Conservation (phyloP, 1,139 yeast species). For the Petasospora rhodanensis region DNA sequence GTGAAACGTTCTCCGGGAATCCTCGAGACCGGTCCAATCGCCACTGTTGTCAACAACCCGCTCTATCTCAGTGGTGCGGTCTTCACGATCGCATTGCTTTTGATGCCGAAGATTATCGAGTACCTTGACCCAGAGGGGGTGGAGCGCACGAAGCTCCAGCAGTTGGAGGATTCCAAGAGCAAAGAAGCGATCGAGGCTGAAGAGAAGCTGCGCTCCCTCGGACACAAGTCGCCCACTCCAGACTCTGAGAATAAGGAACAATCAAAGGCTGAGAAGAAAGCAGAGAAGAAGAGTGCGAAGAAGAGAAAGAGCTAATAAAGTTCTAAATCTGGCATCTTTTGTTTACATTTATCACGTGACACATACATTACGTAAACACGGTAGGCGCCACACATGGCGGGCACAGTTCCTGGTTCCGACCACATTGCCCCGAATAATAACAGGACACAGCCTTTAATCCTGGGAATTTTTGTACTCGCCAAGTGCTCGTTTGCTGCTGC, state of each 20-base stretch:
- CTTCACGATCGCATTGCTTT: conserved; percentile 23
- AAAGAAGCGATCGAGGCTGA: conserved; percentile 9
- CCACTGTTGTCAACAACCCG: conserved; percentile 31
- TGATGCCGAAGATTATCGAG: conserved; percentile 32
- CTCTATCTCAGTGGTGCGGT: conserved; percentile 32
- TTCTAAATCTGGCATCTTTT: too few species aligned
- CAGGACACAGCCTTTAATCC: too few species aligned
- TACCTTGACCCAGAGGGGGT: conserved; percentile 37
- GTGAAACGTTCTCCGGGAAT: conserved; percentile 29
- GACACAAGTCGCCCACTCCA: too few species aligned
- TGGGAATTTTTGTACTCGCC: too few species aligned
- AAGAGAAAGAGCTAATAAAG: conserved; percentile 3
- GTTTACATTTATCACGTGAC: too few species aligned
- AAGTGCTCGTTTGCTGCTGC: too few species aligned
- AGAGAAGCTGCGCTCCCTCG: conserved; percentile 1
- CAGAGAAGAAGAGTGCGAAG: conserved; percentile 2
- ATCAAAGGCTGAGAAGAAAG: not conserved
- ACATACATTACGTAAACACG: too few species aligned
- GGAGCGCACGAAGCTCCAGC: conserved; percentile 22
- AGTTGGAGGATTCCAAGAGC: conserved; percentile 7
- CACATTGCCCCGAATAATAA: too few species aligned
- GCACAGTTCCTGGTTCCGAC: too few species aligned
- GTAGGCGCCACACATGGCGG: too few species aligned
- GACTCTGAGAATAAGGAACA: conserved; percentile 2
- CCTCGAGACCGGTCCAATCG: conserved; percentile 32